phyloP scores from a whole-genome alignment of 495 filamentous ascomycete genomes.

The Niebla homalea region DNA sequence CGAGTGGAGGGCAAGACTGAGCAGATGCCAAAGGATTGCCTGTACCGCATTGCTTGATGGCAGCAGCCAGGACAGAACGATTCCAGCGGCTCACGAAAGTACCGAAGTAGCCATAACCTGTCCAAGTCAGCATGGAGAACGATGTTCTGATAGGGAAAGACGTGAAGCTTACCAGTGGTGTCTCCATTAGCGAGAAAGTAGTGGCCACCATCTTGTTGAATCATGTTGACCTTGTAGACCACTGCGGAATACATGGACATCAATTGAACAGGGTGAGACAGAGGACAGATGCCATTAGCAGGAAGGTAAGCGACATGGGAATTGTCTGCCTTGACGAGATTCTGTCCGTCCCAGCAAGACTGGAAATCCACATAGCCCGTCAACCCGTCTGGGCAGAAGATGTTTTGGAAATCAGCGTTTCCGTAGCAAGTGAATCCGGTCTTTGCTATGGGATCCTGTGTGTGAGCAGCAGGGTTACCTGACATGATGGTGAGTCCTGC shows the following conservation, averaged over 20 bases:
- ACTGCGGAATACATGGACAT: conserved; percentile 32
- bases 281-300: conserved; percentile 26
- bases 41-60: conserved; percentile 21
- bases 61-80: conserved; percentile 20
- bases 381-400: conserved; percentile 19
- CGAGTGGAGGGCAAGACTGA: conserved; percentile 21
- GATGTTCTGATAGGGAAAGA: neutral
- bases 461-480: conserved; percentile 24
- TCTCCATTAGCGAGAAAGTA: conserved; percentile 28
- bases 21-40: conserved; percentile 12
- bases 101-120: conserved; percentile 34
- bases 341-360: conserved; percentile 24
- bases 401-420: conserved; percentile 15
- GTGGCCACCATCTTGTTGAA: conserved; percentile 12
- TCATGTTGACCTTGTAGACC: conserved; percentile 17
- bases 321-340: conserved; percentile 26
- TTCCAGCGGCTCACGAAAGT: conserved; percentile 39
- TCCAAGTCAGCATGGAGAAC: conserved; percentile 17
- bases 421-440: conserved; percentile 27
- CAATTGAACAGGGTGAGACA: conserved; percentile 25
- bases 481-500: conserved; percentile 32
- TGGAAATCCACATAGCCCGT: conserved; percentile 33
- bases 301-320: conserved; percentile 29
- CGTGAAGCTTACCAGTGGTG: conserved; percentile 18
- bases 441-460: conserved; percentile 20